phyloP scores from a whole-genome alignment of 768 basidiomycete species.

The Phylloporus sp. region DNA sequence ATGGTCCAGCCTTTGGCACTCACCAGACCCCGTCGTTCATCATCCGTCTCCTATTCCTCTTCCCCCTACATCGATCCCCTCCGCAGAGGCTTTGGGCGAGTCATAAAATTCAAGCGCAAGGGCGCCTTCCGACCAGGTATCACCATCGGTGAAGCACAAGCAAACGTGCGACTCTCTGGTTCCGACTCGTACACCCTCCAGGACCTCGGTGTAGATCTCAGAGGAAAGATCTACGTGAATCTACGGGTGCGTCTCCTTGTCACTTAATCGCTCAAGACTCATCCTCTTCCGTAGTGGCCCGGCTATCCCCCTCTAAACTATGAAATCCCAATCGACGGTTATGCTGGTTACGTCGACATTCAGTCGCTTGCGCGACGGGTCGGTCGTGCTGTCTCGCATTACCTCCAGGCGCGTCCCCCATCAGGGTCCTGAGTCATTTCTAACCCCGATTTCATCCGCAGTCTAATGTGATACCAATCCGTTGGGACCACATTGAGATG shows the following conservation, averaged over 20 bases:
- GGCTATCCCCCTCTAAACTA: slow-evolving; percentile 70
- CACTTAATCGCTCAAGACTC: neutral
- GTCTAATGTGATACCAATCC: slow-evolving; percentile 67
- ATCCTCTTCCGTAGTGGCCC: slow-evolving; percentile 49
- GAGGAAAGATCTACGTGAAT: slow-evolving; percentile 57
- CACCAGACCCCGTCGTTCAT: slow-evolving; percentile 34
- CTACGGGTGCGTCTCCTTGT: slow-evolving; percentile 47
- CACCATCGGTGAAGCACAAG: slow-evolving; percentile 65
- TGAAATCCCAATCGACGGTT: slow-evolving; percentile 67
- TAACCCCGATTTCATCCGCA: slow-evolving; percentile 25
- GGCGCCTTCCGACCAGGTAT: slow-evolving; percentile 62
- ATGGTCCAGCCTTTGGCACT: slow-evolving; percentile 19
- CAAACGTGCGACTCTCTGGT: slow-evolving; percentile 55
- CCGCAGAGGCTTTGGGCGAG: slow-evolving; percentile 45
- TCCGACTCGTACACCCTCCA: slow-evolving; percentile 60
- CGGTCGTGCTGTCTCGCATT: slow-evolving; percentile 69
- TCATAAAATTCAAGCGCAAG: slow-evolving; percentile 74
- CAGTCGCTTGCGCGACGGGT: slow-evolving; percentile 66
- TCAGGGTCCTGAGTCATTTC: slow-evolving; percentile 2
- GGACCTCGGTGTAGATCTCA: slow-evolving; percentile 61
- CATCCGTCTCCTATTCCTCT: slow-evolving; percentile 38
- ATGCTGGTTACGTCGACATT: slow-evolving; percentile 60
- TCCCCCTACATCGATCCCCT: slow-evolving; percentile 40
- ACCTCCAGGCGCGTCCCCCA: slow-evolving; percentile 52
- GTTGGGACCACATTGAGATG: slow-evolving; percentile 64